Evolutionary conservation across 192 early-diverging fungal species (phyloP), one percentile per base, ranked within the genome.

Genomic region (Coemansia sp.): DNA sequence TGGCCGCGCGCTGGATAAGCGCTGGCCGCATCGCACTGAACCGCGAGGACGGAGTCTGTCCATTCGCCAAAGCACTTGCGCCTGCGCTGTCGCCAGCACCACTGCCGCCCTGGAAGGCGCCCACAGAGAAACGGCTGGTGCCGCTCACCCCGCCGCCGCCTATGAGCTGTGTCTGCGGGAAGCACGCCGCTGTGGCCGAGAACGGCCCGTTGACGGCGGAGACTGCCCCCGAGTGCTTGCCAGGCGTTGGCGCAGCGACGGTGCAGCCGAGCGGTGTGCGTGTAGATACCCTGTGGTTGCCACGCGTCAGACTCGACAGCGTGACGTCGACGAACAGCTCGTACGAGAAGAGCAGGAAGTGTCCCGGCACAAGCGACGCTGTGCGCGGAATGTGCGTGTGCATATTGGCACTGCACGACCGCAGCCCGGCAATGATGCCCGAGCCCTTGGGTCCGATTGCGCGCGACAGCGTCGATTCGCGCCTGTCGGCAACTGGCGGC

Each of bases 311-410:
- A 14, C 78, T 75, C 43, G 65, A 65, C 11, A 81, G 65, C n/a
- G 78, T 75, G 41, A 74, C 79, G 5, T 68, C 69, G 58, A 82
- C 58, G 12, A 74, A 69, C 8, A 82, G 68, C 61, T 82, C 79
- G 70, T 82, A 82, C 4, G 79, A 74, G 64, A 82, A 82, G n/a
- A 69, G 50, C 65, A 82, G 58, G 39, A 76, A 82, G 44, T 77
- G 75, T 10, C 74, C 74, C 6, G 79, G 64, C 3, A 82, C 60
- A 51, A 74, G 42, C n/a, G 71, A 65, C 48, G 75, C 72, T 8
- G 64, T 59, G 2, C 22, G 32, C 1, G 79, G 79, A 11, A 82
- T 67, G 50, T 72, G 61, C 39, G 71, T 74, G 55, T 82, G 79
- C 56, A 82, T 65, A 58, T 77, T 77, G 38, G 79, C 79, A 48